A percentile compares a stretch with the other conserved stretches of the same genome.
phyloP scores from a whole-genome alignment of 2,329 filamentous ascomycete genomes.

The Oidium heveae region DNA sequence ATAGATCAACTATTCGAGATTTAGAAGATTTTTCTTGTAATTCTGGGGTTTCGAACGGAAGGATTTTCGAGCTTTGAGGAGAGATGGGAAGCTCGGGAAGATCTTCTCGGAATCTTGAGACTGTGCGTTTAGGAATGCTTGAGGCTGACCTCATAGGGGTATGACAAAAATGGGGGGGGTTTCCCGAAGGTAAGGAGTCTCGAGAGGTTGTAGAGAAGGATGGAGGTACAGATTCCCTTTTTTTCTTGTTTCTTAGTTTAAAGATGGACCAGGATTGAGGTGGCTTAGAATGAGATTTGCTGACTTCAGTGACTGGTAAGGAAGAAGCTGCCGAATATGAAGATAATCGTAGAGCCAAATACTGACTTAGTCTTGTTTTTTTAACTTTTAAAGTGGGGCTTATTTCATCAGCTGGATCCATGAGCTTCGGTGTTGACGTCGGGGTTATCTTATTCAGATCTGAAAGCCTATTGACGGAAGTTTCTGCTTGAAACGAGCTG shows the following conservation, averaged over 20 bases:
- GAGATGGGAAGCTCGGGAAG: constrained; percentile 66
- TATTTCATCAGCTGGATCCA: background rate
- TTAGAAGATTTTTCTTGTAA: constrained; percentile 2
- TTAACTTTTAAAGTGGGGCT: background rate
- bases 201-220: constrained; percentile 85
- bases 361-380: background rate
- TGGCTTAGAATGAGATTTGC: background rate
- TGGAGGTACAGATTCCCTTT: constrained; percentile 31
- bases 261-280: constrained; percentile 39
- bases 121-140: constrained; percentile 45
- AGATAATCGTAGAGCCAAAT: background rate
- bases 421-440: background rate
- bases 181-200: constrained; percentile 43
- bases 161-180: constrained; percentile 6
- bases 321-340: background rate
- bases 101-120: constrained; percentile 81
- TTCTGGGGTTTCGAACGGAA: constrained; percentile 43
- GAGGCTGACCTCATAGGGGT: constrained; percentile 11
- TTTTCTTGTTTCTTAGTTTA: constrained; percentile 22
- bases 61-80: constrained; percentile 59
- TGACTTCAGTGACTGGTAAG: background rate
- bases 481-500: background rate
- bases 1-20: constrained; percentile 5
- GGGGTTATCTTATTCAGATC: background rate
- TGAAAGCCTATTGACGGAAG: background rate